Conservation (phyloP, 805 yeast genomes). For the Kazachstania viticola region DNA sequence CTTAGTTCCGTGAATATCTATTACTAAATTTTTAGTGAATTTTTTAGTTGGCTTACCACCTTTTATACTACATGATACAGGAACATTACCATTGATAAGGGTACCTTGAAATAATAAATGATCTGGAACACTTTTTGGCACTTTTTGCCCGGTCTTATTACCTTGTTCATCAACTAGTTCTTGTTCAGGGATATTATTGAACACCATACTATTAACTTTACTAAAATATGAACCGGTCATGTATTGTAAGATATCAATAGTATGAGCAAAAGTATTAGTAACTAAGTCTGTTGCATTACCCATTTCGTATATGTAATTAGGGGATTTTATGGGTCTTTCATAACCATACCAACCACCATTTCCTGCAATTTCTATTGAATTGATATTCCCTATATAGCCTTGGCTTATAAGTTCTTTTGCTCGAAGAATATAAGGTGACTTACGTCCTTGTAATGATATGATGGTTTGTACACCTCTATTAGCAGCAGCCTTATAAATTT, state of each 20-base stretch:
- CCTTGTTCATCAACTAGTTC: constrained; percentile 19
- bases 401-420: constrained; percentile 22
- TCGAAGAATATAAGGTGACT: constrained; percentile 22
- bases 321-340: constrained; percentile 19
- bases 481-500: constrained; percentile 16
- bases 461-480: constrained; percentile 20
- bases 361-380: constrained; percentile 22
- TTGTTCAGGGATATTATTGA: constrained; percentile 22
- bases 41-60: constrained; percentile 26
- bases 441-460: constrained; percentile 23
- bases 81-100: constrained; percentile 18
- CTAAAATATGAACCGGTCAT: constrained; percentile 23
- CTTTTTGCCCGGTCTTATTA: constrained; percentile 11
- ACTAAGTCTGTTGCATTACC: constrained; percentile 21
- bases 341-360: constrained; percentile 26
- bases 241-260: constrained; percentile 22
- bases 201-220: constrained; percentile 19
- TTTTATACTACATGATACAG: constrained; percentile 22
- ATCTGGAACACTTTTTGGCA: constrained; percentile 20
- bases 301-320: constrained; percentile 18
- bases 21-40: constrained; percentile 24
- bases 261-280: constrained; percentile 23
- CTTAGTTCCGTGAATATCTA: constrained; percentile 25
- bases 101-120: constrained; percentile 24
- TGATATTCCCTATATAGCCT: constrained; percentile 23